phyloP scores from a whole-genome alignment of 2,329 filamentous ascomycete species.

The Pseudocercospora fijiensis region DNA sequence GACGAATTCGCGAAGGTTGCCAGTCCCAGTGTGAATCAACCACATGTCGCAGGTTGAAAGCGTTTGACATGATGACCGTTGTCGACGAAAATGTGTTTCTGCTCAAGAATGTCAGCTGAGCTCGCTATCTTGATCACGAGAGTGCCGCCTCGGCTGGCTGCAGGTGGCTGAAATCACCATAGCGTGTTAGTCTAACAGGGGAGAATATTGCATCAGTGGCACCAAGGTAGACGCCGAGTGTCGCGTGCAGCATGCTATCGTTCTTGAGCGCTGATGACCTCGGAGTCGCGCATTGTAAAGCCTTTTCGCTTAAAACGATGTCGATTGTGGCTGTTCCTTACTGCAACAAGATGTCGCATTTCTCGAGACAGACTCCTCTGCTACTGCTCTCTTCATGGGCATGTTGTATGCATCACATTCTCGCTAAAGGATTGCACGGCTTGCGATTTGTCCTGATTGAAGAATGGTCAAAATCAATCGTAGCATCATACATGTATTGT shows the following conservation, averaged over 20 bases:
- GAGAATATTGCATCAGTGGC: not conserved
- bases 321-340: not conserved
- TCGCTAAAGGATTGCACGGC: not conserved
- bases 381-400: not conserved
- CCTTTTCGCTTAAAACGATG: not conserved
- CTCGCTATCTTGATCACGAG: not conserved
- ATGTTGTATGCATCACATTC: not conserved
- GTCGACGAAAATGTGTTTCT: not conserved
- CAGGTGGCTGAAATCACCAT: not conserved
- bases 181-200: not conserved
- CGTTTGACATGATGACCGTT: not conserved
- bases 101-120: not conserved
- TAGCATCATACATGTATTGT: not conserved
- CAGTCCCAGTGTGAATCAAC: slow-evolving; percentile 8
- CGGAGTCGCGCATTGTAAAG: not conserved
- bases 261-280: not conserved
- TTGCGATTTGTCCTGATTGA: not conserved
- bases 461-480: not conserved
- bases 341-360: not conserved
- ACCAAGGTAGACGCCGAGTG: not conserved
- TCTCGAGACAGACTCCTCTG: not conserved
- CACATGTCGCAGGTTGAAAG: slow-evolving; percentile 4
- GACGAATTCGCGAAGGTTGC: slow-evolving; percentile 17
- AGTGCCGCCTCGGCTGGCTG: not conserved
- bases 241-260: not conserved